Conservation (phyloP, 1,284 basidiomycete species). For the Schizophyllum commune region DNA sequence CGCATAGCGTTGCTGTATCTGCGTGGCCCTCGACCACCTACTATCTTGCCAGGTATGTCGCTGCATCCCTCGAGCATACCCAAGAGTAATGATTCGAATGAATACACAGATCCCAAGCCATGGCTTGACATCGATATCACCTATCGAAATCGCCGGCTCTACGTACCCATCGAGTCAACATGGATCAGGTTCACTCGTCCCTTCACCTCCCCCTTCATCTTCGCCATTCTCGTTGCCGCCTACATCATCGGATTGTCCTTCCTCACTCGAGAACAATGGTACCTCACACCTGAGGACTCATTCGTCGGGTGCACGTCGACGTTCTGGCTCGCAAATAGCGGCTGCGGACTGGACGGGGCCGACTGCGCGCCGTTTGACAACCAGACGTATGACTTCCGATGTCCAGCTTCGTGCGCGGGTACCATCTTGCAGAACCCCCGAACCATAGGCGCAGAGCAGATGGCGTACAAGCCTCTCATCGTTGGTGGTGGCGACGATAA, state of each 20-base stretch:
- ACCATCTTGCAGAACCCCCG: conserved; percentile 72
- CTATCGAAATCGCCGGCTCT: conserved; percentile 28
- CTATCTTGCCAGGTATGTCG: not conserved
- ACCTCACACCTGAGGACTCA: conserved; percentile 52
- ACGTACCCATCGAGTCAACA: conserved; percentile 45
- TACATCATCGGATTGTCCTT: conserved; percentile 73
- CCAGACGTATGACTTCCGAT: conserved; percentile 66
- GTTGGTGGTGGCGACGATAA: conserved; percentile 75
- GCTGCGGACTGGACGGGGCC: conserved; percentile 72
- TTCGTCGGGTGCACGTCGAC: conserved; percentile 64
- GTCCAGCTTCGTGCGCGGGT: conserved; percentile 65
- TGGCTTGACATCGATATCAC: conserved; percentile 42
- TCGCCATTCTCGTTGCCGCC: conserved; percentile 44
- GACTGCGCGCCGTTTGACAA: conserved; percentile 63
- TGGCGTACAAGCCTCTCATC: conserved; percentile 67
- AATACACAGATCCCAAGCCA: conserved; percentile 40
- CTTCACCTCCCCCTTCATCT: conserved; percentile 45
- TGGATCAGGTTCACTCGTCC: conserved; percentile 42
- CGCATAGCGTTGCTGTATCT: not conserved
- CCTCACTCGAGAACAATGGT: conserved; percentile 66
- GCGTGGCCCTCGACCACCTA: not conserved
- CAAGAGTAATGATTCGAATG: not conserved
- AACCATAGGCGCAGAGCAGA: conserved; percentile 61
- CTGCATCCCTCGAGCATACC: not conserved
- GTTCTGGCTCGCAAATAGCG: conserved; percentile 61